These are phyloP conservation scores for Leccinum uliginosum DNA, from an alignment of 768 basidiomycete genomes.

Conservation along the genomic window DNA sequence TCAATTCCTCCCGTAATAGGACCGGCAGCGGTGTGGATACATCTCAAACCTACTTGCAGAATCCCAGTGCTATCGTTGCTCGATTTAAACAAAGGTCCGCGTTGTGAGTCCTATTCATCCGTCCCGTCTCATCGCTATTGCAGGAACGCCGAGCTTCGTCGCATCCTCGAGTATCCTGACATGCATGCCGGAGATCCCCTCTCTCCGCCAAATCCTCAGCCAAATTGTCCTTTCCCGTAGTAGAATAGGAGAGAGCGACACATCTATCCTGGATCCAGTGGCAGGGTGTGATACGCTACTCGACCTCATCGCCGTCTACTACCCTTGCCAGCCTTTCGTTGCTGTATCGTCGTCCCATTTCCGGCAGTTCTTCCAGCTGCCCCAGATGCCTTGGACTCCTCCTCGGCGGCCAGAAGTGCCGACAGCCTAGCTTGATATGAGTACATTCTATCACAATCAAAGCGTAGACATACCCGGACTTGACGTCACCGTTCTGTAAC, in stretches of 20 bases:
- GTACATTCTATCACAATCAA: background rate
- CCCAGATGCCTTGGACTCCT: constrained; percentile 32
- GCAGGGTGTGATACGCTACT: constrained; percentile 1
- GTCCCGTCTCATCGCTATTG: constrained; percentile 7
- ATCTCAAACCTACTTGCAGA: constrained; percentile 28
- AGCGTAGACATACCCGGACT: constrained; percentile 44
- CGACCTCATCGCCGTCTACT: constrained; percentile 30
- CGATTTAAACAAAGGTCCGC: constrained; percentile 67
- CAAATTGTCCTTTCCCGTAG: constrained; percentile 8
- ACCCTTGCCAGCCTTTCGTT: constrained; percentile 34
- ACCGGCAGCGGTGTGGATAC: constrained; percentile 20
- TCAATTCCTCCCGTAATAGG: constrained; percentile 9
- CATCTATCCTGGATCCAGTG: background rate
- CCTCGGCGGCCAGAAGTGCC: constrained; percentile 38
- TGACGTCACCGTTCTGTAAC: constrained; percentile 54
- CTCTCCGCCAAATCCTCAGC: constrained; percentile 7
- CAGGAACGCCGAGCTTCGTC: constrained; percentile 54
- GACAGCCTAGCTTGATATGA: constrained; percentile 35
- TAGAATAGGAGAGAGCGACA: background rate
- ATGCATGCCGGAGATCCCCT: constrained; percentile 1
- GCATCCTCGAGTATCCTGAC: constrained; percentile 51
- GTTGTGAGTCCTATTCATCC: background rate
- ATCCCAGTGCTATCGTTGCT: constrained; percentile 48
- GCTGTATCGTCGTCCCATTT: constrained; percentile 22
- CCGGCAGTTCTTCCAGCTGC: constrained; percentile 15